These are phyloP conservation scores for Pseudotulostoma volvatum DNA, from an alignment of 495 filamentous ascomycete genomes.

Conservation along the genomic window DNA sequence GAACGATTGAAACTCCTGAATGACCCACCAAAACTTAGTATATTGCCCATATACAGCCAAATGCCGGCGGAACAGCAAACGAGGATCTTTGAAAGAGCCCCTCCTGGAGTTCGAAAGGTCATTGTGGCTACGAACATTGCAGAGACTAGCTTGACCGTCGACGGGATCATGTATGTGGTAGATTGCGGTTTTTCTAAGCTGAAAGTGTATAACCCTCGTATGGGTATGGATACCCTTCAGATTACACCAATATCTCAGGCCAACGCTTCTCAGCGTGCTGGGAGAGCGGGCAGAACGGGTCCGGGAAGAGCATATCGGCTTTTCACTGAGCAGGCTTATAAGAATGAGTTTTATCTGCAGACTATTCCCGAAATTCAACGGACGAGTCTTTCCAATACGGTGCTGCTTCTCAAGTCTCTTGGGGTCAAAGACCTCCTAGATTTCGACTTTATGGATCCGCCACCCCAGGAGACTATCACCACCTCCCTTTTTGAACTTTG, in stretches of 20 bases:
- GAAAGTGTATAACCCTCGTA: slow-evolving; percentile 95
- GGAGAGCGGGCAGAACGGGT: slow-evolving; percentile 85
- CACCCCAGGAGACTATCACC: slow-evolving; percentile 93
- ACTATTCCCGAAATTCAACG: slow-evolving; percentile 98
- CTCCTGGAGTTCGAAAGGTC: slow-evolving; percentile 84
- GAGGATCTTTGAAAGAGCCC: slow-evolving; percentile 88
- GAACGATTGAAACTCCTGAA: slow-evolving; percentile 85
- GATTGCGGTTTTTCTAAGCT: slow-evolving; percentile 93
- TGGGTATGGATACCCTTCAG: slow-evolving; percentile 98
- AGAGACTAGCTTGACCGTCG: slow-evolving; percentile 93
- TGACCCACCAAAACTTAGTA: slow-evolving; percentile 85
- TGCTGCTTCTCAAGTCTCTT: slow-evolving; percentile 83
- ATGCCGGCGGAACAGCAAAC: slow-evolving; percentile 98
- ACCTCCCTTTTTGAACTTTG: slow-evolving; percentile 97
- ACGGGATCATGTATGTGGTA: slow-evolving; percentile 98
- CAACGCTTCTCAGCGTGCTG: slow-evolving; percentile 84
- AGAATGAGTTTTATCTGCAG: slow-evolving; percentile 92
- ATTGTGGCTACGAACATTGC: slow-evolving; percentile 99
- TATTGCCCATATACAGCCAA: slow-evolving; percentile 96
- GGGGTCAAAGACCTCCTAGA: slow-evolving; percentile 90
- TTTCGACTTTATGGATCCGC: slow-evolving; percentile 99
- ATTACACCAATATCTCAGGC: slow-evolving; percentile 97
- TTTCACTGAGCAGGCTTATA: slow-evolving; percentile 87
- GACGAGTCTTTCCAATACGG: slow-evolving; percentile 88
- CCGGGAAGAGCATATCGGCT: slow-evolving; percentile 92